A percentile compares a stretch with the other conserved stretches of the same genome.
phyloP scores from a whole-genome alignment of 2,329 filamentous ascomycete genomes.

The Phyllosticta citriasiana region DNA sequence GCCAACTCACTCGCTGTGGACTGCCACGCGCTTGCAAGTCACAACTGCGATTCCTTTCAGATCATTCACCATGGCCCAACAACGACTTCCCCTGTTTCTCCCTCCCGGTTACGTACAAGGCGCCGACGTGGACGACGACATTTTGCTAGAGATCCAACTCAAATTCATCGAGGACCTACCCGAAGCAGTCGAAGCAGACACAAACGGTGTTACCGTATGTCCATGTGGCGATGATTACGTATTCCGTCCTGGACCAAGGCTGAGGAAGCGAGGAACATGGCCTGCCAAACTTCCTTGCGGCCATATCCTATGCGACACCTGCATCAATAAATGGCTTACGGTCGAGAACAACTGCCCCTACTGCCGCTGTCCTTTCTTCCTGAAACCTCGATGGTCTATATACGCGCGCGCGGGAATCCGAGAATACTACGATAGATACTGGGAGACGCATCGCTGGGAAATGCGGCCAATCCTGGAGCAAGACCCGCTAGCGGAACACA shows the following conservation, averaged over 20 bases:
- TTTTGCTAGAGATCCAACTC: background rate
- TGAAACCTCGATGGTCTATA: background rate
- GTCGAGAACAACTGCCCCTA: background rate
- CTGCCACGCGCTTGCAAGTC: background rate
- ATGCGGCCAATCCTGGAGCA: background rate
- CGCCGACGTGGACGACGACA: background rate
- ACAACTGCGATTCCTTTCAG: background rate
- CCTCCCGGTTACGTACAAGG: background rate
- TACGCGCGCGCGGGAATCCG: no score
- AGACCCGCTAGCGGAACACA: background rate
- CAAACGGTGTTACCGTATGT: background rate
- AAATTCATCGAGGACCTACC: background rate
- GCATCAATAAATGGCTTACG: background rate
- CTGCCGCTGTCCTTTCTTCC: background rate
- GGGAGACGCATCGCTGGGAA: background rate
- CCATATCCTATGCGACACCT: background rate
- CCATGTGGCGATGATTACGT: background rate
- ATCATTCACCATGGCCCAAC: background rate
- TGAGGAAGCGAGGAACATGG: background rate
- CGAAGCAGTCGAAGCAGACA: background rate
- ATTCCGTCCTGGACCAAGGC: background rate
- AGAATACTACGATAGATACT: background rate
- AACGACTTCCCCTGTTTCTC: background rate
- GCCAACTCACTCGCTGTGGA: background rate
- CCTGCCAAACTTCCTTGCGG: background rate